Evolutionary conservation across 129 eudicot genomes (phyloP).

Genomic region (Dittrichia graveolens): DNA sequence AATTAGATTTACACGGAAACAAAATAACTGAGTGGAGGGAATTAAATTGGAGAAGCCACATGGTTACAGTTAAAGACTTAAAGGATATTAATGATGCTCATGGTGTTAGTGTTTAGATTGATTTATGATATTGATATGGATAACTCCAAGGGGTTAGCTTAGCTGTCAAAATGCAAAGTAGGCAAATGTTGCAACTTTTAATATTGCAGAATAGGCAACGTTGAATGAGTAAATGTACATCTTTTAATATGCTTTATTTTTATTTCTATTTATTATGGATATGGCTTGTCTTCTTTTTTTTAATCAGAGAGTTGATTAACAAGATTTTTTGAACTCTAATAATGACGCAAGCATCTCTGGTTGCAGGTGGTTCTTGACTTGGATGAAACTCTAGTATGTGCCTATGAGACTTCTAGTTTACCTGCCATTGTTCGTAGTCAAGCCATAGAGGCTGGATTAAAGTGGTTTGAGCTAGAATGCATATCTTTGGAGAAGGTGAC

Average conservation of each 20-base stretch:
- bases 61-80: not conserved
- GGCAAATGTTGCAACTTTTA: too few relatives aligned
- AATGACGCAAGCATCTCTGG: constrained; percentile 19
- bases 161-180: not conserved
- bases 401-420: constrained; percentile 90
- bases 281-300: not conserved
- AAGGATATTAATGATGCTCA: not conserved
- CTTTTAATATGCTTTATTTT: not conserved
- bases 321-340: constrained; percentile 2
- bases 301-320: constrained; percentile 1
- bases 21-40: constrained; percentile 1
- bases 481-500: constrained; percentile 86
- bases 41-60: not conserved
- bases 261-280: not conserved
- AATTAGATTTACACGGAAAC: not conserved
- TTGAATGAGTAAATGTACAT: not conserved
- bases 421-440: constrained; percentile 78
- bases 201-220: not conserved
- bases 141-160: constrained; percentile 2
- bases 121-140: not conserved
- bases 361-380: constrained; percentile 97
- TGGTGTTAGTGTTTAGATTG: constrained; percentile 12
- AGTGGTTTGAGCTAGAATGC: constrained; percentile 98
- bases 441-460: constrained; percentile 91
- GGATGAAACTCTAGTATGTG: constrained; percentile 96